Percentiles rank a stretch among this genome's conserved stretches.
phyloP scores from a whole-genome alignment of 495 filamentous ascomycete genomes.

The Massariosphaeria phaeospora region DNA sequence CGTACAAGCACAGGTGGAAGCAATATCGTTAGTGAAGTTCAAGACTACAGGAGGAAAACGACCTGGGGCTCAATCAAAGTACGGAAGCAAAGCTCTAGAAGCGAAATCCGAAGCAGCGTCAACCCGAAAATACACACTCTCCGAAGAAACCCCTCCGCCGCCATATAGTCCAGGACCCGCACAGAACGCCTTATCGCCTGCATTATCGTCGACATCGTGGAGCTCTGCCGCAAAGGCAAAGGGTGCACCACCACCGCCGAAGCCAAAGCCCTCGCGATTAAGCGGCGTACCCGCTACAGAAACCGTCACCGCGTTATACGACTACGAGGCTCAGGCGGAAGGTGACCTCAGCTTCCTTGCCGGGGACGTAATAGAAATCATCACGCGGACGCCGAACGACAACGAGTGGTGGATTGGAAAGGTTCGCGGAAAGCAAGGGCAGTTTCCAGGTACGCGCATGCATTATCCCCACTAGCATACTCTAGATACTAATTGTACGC shows the following conservation, averaged over 20 bases:
- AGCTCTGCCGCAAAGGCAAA: constrained; percentile 69
- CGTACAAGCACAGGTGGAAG: constrained; percentile 75
- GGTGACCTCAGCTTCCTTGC: constrained; percentile 88
- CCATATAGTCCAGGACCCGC: constrained; percentile 52
- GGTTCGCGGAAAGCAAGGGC: constrained; percentile 70
- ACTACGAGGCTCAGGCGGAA: constrained; percentile 93
- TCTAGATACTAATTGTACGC: neutral
- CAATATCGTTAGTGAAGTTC: constrained; percentile 76
- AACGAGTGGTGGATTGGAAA: constrained; percentile 97
- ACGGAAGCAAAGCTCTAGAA: constrained; percentile 34
- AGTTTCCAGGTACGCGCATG: constrained; percentile 82
- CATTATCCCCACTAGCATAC: neutral
- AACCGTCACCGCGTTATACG: constrained; percentile 65
- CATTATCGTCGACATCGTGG: constrained; percentile 45
- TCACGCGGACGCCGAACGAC: constrained; percentile 70
- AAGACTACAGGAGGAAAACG: constrained; percentile 73
- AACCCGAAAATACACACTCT: constrained; percentile 43
- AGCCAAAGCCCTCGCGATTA: constrained; percentile 78
- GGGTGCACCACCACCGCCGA: constrained; percentile 83
- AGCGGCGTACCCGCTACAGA: constrained; percentile 60
- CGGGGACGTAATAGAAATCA: constrained; percentile 88
- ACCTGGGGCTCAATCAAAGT: constrained; percentile 48
- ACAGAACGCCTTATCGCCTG: constrained; percentile 32
- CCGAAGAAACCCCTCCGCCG: constrained; percentile 62
- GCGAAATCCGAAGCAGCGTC: constrained; percentile 35